A percentile compares a stretch with the other conserved stretches of the same genome.
Evolutionary conservation across 805 yeast species (phyloP).

Genomic region (Torulaspora gathmanii): DNA sequence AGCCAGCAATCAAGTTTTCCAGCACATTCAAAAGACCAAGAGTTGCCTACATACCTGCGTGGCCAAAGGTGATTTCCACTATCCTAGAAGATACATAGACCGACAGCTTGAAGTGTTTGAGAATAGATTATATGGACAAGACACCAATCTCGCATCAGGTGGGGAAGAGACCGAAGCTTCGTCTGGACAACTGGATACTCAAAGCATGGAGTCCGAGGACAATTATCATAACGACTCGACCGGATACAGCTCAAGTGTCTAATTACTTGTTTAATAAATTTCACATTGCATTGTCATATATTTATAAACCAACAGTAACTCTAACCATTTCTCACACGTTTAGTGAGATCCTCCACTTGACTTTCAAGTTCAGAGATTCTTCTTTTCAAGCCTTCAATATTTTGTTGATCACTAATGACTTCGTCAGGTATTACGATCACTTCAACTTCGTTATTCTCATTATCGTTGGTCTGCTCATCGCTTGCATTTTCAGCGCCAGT

Average conservation of each 20-base stretch:
- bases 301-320: neutral
- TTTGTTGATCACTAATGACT: constrained; percentile 8
- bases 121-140: constrained; percentile 15
- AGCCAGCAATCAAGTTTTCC: constrained; percentile 22
- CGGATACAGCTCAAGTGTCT: constrained; percentile 3
- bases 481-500: constrained; percentile 2
- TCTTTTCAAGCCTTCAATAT: constrained; percentile 18
- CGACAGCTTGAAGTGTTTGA: constrained; percentile 26
- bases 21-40: constrained; percentile 22
- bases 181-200: constrained; percentile 11
- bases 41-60: constrained; percentile 18
- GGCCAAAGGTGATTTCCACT: constrained; percentile 19
- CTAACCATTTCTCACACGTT: constrained; percentile 10
- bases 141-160: neutral
- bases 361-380: constrained; percentile 23
- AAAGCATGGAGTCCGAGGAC: constrained; percentile 7
- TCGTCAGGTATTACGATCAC: constrained; percentile 12
- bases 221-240: neutral
- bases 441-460: neutral
- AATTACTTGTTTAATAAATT: constrained; percentile 1
- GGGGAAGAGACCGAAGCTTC: constrained; percentile 4
- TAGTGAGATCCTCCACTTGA: constrained; percentile 11
- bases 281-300: neutral
- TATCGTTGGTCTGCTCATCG: constrained; percentile 1
- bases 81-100: constrained; percentile 21